Base-by-base conservation (phyloP, 176 grass and related monocot species). In the Cenchrus americanus region DNA sequence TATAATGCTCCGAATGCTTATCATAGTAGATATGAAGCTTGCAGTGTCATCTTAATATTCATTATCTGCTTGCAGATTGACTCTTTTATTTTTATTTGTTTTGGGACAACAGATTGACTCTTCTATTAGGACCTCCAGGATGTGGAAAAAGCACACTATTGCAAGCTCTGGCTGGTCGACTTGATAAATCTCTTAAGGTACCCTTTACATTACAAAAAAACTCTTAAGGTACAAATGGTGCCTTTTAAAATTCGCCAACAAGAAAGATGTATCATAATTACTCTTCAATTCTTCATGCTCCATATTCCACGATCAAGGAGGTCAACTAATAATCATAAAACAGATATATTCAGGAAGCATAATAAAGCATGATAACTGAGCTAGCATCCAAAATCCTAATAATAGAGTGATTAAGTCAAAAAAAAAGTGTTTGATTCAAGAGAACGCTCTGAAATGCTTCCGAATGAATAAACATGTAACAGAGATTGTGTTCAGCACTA, bases 81-180 rank as follows among this genome's bases (percentile, higher is more conserved):
- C 88, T 84, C 91, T 93, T 24, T 50, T 93, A 47, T 67, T 93
- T 30, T 30, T 30, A 1, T 30, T 30, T 27, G 27, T 0, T 0
- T 0, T 0, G 27, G 27, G 27, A 30, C 27, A 30, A 2, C 34
- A 37, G 34, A 37, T 37, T 37, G 34, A 37, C 88, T 84, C 91
- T 93, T 24, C 58, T 93, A 47, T 67, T 93, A 57, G 91, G 91
- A 40, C 88, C 91, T 69, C 91, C 88, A 52, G 88, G 88, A 85
- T 75, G 88, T 70, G 88, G 91, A 3, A 93, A 93, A 82, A 82
- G 85, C 5, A 93, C 91, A 24, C 79, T 90, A 34, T 74, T 93
- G 42, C 82, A 37, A 82, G 88, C 88, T 60, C 85, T 93, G 23
- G 66, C 81, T 14, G 91, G 88, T 62, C 87, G 85, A 63, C 72